phyloP scores from a whole-genome alignment of 768 basidiomycete genomes.

The Neoboletus brunneissimus region DNA sequence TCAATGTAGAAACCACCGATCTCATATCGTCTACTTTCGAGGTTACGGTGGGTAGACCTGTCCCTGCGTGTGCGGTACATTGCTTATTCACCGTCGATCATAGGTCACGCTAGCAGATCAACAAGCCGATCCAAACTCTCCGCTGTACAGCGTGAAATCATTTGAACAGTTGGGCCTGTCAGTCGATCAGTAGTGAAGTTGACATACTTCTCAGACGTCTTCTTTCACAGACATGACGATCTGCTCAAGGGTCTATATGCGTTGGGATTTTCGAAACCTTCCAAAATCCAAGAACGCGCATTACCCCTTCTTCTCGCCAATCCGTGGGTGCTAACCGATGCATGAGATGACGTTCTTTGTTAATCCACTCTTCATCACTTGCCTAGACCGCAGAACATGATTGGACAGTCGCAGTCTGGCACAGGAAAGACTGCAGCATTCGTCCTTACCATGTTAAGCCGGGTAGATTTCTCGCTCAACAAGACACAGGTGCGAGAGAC shows the following conservation, averaged over 20 bases:
- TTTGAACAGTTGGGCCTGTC: slow-evolving; percentile 96
- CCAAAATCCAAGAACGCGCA: slow-evolving; percentile 97
- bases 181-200: slow-evolving; percentile 32
- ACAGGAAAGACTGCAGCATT: slow-evolving; percentile 99
- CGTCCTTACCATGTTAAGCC: slow-evolving; percentile 93
- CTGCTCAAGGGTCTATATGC: slow-evolving; percentile 92
- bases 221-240: slow-evolving; percentile 64
- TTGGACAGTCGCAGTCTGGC: slow-evolving; percentile 98
- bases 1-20: slow-evolving; percentile 42
- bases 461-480: slow-evolving; percentile 79
- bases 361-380: slow-evolving; percentile 5
- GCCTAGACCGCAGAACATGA: slow-evolving; percentile 92
- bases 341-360: neutral
- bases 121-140: slow-evolving; percentile 94
- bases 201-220: slow-evolving; percentile 3
- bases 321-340: slow-evolving; percentile 56
- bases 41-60: slow-evolving; percentile 56
- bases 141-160: slow-evolving; percentile 86
- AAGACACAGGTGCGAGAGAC: slow-evolving; percentile 69
- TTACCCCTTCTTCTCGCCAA: slow-evolving; percentile 85
- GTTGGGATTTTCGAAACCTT: slow-evolving; percentile 96
- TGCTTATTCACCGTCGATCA: slow-evolving; percentile 7
- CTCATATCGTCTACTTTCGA: slow-evolving; percentile 80
- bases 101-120: slow-evolving; percentile 97
- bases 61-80: neutral